A percentile compares a stretch with the other conserved stretches of the same genome.
Conservation (phyloP, 768 basidiomycete genomes). For the Pulveroboletus sp. region DNA sequence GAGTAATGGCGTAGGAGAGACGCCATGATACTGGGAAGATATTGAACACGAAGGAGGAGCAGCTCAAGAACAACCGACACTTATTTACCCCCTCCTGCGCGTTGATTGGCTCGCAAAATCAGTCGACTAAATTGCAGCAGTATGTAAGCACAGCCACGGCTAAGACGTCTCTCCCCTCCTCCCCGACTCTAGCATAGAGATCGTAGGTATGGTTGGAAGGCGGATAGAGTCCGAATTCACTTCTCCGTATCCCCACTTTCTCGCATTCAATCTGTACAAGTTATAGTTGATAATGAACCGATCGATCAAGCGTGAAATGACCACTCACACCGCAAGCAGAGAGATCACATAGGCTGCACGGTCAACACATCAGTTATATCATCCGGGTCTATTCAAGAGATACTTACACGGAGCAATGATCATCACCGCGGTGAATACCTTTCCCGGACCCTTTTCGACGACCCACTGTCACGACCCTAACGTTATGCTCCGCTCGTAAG, state of each 20-base stretch:
- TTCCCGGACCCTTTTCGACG: neutral
- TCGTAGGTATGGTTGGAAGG: neutral
- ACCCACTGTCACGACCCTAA: neutral
- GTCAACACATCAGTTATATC: neutral
- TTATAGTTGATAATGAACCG: too few species aligned
- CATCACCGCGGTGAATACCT: neutral
- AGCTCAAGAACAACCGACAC: neutral
- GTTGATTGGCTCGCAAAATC: constrained; percentile 27
- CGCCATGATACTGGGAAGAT: constrained; percentile 26
- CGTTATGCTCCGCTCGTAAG: neutral
- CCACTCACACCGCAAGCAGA: neutral
- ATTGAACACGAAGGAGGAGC: neutral
- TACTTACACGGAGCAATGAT: neutral
- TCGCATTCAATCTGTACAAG: neutral
- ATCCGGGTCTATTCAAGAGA: neutral
- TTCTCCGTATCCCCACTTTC: neutral
- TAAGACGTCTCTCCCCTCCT: neutral
- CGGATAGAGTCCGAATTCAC: neutral
- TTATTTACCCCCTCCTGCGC: constrained; percentile 1
- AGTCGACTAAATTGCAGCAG: constrained; percentile 8
- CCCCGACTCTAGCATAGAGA: neutral
- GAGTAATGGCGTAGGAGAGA: constrained; percentile 30
- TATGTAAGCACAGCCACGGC: constrained; percentile 14
- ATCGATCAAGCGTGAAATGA: neutral
- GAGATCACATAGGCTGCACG: neutral